Base-by-base conservation (phyloP, 345 rosid genomes). In the Lepidium africanum region DNA sequence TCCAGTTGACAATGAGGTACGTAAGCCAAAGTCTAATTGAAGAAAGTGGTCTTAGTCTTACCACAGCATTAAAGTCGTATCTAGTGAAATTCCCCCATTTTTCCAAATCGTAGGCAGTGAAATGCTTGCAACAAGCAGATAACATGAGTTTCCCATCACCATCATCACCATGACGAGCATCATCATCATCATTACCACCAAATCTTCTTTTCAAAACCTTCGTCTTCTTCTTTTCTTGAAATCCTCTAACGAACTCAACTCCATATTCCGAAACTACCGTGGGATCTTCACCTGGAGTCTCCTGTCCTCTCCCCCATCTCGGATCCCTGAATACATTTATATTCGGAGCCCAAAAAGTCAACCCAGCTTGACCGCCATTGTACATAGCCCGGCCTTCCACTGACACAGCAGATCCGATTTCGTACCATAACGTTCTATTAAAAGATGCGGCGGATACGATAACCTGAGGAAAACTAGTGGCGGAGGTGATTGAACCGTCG, bases 221-320 rank as follows among this genome's bases (percentile, higher is more conserved):
- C 15, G 50, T 77, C 82, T 63, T 73, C 51, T 59, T 53, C 3
- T 54, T 77, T 10, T 86, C 81, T 56, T 93, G 97, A 65, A 90
- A 90, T 10, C 97, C 96, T 67, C 54, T 84, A 2, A 92, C 96
- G 69, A 70, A 92, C 77, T 82, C 90, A 76, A 82, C 60, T 9
- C 84, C 90, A 79, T 77, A 93, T 43, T 84, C 89, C 16, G 97
- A 85, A 51, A 76, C 87, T 15, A 88, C 86, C 81, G 77, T 76
- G 1, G 98, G 98, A 80, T 93, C 98, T 64, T 93, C 98, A 2
- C 98, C 96, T 2, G 96, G 94, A 76, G 90, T 90, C 78, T 93
- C 97, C 71, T 93, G 98, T 57, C 97, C 97, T 71, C 98, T 85
- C 1, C 98, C 97, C 98, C 98, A 90, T 55, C 98, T 87, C 30